Percentiles rank a stretch among this genome's conserved stretches.
phyloP scores from a whole-genome alignment of 768 basidiomycete species.

The Stropharia rugosoannulata region DNA sequence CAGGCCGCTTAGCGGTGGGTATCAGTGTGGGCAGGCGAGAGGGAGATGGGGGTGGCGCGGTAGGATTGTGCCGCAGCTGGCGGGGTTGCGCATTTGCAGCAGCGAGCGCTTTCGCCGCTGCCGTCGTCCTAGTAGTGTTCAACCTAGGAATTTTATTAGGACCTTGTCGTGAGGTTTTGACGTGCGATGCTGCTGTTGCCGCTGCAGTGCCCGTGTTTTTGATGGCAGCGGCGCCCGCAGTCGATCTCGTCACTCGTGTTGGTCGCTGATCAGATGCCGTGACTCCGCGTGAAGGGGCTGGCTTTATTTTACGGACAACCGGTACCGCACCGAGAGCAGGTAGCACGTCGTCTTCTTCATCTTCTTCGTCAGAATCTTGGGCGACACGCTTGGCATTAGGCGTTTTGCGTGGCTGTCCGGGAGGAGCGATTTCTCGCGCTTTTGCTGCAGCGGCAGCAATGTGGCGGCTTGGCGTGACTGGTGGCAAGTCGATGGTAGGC shows the following conservation, averaged over 20 bases:
- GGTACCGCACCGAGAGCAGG: conserved; percentile 60
- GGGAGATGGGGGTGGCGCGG: conserved; percentile 60
- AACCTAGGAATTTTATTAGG: conserved; percentile 72
- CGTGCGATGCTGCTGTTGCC: conserved; percentile 33
- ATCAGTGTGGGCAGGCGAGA: conserved; percentile 78
- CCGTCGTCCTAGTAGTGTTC: conserved; percentile 49
- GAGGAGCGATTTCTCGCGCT: conserved; percentile 70
- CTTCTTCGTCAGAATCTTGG: conserved; percentile 69
- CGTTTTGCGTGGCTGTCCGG: conserved; percentile 86
- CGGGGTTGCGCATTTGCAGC: conserved; percentile 33
- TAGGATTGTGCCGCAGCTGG: conserved; percentile 26
- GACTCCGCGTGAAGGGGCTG: conserved; percentile 42
- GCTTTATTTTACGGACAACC: conserved; percentile 35
- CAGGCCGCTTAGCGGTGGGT: conserved; percentile 48
- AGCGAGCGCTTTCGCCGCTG: conserved; percentile 44
- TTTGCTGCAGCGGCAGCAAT: conserved; percentile 68
- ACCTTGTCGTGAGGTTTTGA: conserved; percentile 45
- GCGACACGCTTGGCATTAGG: conserved; percentile 73
- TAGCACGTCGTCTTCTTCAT: conserved; percentile 59
- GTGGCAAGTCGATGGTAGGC: conserved; percentile 45
- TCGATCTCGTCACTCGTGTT: conserved; percentile 70
- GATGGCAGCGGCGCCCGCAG: conserved; percentile 53
- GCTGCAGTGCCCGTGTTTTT: conserved; percentile 45
- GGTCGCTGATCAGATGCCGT: conserved; percentile 74
- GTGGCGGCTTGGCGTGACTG: conserved; percentile 81